Conservation (phyloP, 2,329 filamentous ascomycete species). For the Nannizziopsis barbatae region DNA sequence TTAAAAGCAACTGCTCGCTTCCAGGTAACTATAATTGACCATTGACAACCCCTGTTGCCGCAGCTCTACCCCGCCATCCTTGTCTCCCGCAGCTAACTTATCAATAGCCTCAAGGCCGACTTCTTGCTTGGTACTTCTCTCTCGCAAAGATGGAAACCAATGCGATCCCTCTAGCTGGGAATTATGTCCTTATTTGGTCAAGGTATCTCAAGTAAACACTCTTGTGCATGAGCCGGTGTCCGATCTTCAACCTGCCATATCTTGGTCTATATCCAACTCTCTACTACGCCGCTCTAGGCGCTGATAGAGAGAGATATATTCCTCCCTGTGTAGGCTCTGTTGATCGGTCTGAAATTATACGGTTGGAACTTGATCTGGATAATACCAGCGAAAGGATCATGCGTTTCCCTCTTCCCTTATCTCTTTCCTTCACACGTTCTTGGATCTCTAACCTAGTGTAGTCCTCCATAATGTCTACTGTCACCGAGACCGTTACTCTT, state of each 20-base stretch:
- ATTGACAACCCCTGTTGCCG: background rate
- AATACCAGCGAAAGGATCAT: conserved; percentile 99
- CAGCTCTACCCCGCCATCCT: background rate
- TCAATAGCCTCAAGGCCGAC: background rate
- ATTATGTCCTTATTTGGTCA: conserved; percentile 33
- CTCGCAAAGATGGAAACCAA: conserved; percentile 28
- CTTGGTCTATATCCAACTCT: conserved; percentile 5
- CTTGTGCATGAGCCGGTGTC: conserved; percentile 56
- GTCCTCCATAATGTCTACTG: conserved; percentile 55
- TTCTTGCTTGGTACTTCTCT: conserved; percentile 17
- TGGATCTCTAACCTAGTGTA: conserved; percentile 24
- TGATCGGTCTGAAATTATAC: conserved; percentile 59
- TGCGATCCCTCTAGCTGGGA: conserved; percentile 31
- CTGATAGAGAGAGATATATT: conserved; percentile 9
- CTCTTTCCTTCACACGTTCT: conserved; percentile 20
- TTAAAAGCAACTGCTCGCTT: background rate
- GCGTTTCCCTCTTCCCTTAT: conserved; percentile 47
- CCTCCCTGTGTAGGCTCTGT: conserved; percentile 10
- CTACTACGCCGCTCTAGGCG: background rate
- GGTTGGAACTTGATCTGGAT: conserved; percentile 95
- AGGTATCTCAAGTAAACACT: conserved; percentile 38
- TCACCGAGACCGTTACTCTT: conserved; percentile 38
- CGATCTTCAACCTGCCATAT: conserved; percentile 30
- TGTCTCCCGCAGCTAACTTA: background rate
- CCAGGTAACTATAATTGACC: conserved; percentile 5